Conservation (phyloP, 1,139 yeast genomes). For the Kurtzmaniella quercitrusa region DNA sequence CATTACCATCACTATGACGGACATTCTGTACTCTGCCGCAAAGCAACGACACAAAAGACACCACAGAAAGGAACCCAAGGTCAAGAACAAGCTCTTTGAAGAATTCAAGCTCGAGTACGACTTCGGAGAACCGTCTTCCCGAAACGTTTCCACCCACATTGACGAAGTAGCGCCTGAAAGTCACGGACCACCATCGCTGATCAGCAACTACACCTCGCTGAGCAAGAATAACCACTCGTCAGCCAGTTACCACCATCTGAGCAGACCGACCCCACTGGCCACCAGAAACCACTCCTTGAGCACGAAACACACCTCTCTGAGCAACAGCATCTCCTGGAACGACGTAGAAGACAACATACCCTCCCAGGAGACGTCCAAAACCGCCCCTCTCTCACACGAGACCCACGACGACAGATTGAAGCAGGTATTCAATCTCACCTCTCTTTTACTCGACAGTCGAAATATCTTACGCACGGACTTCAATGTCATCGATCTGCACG, state of each 20-base stretch:
- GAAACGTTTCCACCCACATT: background rate
- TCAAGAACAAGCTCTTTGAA: background rate
- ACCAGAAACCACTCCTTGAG: background rate
- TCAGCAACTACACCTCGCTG: too few species aligned
- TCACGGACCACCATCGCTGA: too few species aligned
- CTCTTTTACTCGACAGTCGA: conserved; percentile 40
- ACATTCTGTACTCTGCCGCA: background rate
- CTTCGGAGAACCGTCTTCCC: background rate
- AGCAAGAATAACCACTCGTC: too few species aligned
- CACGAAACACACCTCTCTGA: background rate
- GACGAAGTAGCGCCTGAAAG: background rate
- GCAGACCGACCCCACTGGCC: too few species aligned
- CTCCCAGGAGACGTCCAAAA: background rate
- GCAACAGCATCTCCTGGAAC: background rate
- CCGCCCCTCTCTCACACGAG: background rate
- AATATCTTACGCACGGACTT: conserved; percentile 38
- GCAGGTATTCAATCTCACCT: conserved; percentile 19
- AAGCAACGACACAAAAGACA: background rate
- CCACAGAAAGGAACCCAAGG: background rate
- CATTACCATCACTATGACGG: background rate
- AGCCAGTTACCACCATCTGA: too few species aligned
- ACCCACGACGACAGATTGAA: conserved; percentile 1
- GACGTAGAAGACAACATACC: background rate
- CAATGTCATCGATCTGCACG: conserved; percentile 29
- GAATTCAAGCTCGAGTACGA: background rate